Conservation (phyloP, 2,329 filamentous ascomycete species). For the Tympanopsis confertula region DNA sequence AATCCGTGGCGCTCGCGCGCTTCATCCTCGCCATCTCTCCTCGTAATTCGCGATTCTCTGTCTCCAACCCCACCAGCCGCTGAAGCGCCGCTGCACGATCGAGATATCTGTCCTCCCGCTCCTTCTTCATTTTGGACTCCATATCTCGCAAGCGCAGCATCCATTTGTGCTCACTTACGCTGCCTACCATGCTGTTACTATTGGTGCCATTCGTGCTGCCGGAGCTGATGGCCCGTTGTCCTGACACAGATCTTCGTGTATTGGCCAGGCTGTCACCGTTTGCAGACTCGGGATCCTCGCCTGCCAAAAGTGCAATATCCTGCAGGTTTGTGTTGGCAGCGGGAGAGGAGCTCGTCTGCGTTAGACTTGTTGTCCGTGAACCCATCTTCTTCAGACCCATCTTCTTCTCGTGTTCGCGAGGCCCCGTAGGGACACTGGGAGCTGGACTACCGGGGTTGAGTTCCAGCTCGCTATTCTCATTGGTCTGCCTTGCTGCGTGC, state of each 20-base stretch:
- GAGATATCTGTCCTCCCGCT: constrained; percentile 73
- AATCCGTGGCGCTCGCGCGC: too few species aligned
- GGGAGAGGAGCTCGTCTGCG: not conserved
- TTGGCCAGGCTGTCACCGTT: not conserved
- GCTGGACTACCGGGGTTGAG: constrained; percentile 34
- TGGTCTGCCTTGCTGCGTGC: constrained; percentile 24
- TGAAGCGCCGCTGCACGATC: constrained; percentile 76
- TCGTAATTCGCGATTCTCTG: constrained; percentile 61
- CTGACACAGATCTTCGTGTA: constrained; percentile 13
- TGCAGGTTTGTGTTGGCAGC: not conserved
- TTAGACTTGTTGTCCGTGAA: not conserved
- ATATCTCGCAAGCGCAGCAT: constrained; percentile 75
- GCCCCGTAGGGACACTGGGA: constrained; percentile 15
- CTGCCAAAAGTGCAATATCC: not conserved
- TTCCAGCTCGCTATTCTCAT: constrained; percentile 18
- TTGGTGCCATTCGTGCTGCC: too few species aligned
- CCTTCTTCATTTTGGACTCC: constrained; percentile 78
- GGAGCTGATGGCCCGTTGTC: constrained; percentile 9
- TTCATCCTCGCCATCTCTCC: constrained; percentile 38
- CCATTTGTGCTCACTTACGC: constrained; percentile 59
- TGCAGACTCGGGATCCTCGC: not conserved
- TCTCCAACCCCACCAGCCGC: constrained; percentile 64
- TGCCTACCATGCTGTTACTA: constrained; percentile 6
- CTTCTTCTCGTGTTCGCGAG: constrained; percentile 5
- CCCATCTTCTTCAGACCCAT: not conserved